phyloP scores from a whole-genome alignment of 495 filamentous ascomycete species.

The Neurospora africana region DNA sequence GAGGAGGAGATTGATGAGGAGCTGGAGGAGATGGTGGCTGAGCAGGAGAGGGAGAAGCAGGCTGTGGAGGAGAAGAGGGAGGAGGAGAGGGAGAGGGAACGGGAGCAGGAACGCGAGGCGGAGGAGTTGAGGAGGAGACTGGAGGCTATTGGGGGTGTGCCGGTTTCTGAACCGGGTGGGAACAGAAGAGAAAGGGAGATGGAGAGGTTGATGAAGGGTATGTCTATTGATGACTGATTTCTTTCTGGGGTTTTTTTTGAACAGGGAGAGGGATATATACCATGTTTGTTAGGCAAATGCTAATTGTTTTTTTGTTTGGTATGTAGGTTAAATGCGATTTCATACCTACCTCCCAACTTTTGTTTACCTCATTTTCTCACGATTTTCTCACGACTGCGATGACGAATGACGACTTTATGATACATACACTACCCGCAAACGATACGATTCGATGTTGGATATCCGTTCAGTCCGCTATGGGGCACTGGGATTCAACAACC shows the following conservation, averaged over 20 bases:
- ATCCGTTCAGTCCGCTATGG: not conserved
- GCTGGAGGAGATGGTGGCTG: conserved; percentile 62
- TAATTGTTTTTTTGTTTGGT: not conserved
- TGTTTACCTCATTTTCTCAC: not conserved
- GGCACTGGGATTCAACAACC: not conserved
- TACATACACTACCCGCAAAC: no score
- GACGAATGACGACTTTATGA: not conserved
- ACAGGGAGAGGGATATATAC: not conserved
- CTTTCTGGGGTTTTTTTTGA: no score
- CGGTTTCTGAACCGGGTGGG: conserved; percentile 10
- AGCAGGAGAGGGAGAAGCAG: conserved; percentile 44
- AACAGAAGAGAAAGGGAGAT: conserved; percentile 7
- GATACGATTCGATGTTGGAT: not conserved
- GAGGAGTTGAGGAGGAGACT: conserved; percentile 25
- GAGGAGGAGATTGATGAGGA: conserved; percentile 85
- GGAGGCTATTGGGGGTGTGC: conserved; percentile 29
- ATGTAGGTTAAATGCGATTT: not conserved
- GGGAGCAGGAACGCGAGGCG: conserved; percentile 19
- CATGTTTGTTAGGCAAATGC: not conserved
- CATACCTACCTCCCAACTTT: not conserved
- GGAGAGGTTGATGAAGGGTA: conserved; percentile 2
- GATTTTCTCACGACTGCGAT: not conserved
- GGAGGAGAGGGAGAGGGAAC: conserved; percentile 16
- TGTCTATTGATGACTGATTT: not conserved
- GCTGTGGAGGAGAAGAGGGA: conserved; percentile 16